These are phyloP conservation scores for Aspergillus diversus DNA, from an alignment of 495 filamentous ascomycete genomes.

Conservation along the genomic window DNA sequence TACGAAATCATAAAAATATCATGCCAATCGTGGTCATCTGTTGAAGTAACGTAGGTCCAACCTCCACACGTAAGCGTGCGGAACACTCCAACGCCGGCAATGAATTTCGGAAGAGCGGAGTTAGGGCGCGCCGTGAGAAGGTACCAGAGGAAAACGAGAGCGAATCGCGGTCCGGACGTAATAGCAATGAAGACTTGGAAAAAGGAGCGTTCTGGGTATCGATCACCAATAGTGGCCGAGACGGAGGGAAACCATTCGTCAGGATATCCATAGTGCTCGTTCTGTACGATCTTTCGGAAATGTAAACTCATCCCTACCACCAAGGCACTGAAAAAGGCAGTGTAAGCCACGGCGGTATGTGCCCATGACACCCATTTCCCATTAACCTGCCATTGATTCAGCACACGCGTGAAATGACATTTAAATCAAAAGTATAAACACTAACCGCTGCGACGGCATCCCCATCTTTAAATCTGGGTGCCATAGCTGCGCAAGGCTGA, in stretches of 20 bases:
- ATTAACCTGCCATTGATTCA: slow-evolving; percentile 59
- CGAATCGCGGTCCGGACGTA: slow-evolving; percentile 92
- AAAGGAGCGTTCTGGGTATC: slow-evolving; percentile 94
- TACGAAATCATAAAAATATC: slow-evolving; percentile 99
- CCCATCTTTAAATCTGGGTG: slow-evolving; percentile 87
- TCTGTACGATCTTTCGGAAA: slow-evolving; percentile 96
- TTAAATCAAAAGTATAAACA: slow-evolving; percentile 23
- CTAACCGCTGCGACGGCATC: slow-evolving; percentile 75
- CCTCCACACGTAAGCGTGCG: slow-evolving; percentile 94
- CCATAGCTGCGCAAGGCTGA: slow-evolving; percentile 57
- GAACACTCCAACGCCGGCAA: slow-evolving; percentile 80
- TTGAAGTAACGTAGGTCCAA: slow-evolving; percentile 99
- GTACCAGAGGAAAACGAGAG: slow-evolving; percentile 90
- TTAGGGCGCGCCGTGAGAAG: slow-evolving; percentile 79
- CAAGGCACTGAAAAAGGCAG: slow-evolving; percentile 89
- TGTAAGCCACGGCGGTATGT: slow-evolving; percentile 85
- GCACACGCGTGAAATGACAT: neutral
- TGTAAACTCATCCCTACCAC: slow-evolving; percentile 83
- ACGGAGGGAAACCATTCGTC: slow-evolving; percentile 99
- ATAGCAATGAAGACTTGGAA: slow-evolving; percentile 98
- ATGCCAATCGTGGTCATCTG: slow-evolving; percentile 98
- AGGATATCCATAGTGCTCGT: slow-evolving; percentile 96
- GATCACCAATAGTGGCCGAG: slow-evolving; percentile 96
- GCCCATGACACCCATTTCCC: slow-evolving; percentile 91
- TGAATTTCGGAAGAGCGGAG: slow-evolving; percentile 75